Evolutionary conservation across 2,329 filamentous ascomycete genomes (phyloP).

Genomic region (Aspergillus carbonarius): DNA sequence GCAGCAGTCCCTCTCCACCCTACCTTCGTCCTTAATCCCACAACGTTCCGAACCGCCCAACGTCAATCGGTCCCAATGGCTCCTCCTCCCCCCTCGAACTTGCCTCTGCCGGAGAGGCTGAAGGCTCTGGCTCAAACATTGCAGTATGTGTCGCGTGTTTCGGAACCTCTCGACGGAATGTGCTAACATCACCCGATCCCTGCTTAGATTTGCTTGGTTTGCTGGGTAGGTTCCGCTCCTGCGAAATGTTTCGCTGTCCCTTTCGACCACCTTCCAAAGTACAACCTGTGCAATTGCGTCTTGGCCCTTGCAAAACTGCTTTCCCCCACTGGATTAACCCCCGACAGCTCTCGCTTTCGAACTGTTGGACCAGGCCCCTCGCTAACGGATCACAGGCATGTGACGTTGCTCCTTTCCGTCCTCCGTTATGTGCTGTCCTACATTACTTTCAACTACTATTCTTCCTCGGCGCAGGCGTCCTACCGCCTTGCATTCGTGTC

Average conservation of each 20-base stretch:
- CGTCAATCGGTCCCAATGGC: constrained; percentile 54
- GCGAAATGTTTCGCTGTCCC: not conserved
- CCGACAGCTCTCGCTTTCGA: constrained; percentile 1
- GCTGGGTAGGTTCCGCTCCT: constrained; percentile 63
- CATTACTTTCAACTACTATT: constrained; percentile 83
- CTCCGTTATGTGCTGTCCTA: constrained; percentile 82
- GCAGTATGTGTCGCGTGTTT: constrained; percentile 67
- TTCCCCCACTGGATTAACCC: constrained; percentile 2
- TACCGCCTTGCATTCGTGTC: constrained; percentile 91
- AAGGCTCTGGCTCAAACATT: constrained; percentile 80
- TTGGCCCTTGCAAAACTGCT: not conserved
- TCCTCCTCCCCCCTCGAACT: constrained; percentile 67
- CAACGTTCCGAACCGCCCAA: not conserved
- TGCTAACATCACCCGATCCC: constrained; percentile 35
- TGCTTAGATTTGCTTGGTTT: constrained; percentile 66
- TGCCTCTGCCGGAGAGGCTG: constrained; percentile 73
- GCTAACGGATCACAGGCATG: constrained; percentile 61
- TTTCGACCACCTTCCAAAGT: not conserved
- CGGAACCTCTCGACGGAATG: constrained; percentile 11
- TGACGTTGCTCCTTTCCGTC: constrained; percentile 79
- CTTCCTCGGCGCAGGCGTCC: constrained; percentile 71
- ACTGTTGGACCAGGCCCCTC: not conserved
- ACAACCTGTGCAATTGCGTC: not conserved
- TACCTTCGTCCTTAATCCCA: constrained; percentile 1
- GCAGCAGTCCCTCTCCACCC: constrained; percentile 2